Evolutionary conservation across 1,284 basidiomycete genomes (phyloP), one percentile per base, ranked within the genome.

Genomic region (Vanrija humicola): DNA sequence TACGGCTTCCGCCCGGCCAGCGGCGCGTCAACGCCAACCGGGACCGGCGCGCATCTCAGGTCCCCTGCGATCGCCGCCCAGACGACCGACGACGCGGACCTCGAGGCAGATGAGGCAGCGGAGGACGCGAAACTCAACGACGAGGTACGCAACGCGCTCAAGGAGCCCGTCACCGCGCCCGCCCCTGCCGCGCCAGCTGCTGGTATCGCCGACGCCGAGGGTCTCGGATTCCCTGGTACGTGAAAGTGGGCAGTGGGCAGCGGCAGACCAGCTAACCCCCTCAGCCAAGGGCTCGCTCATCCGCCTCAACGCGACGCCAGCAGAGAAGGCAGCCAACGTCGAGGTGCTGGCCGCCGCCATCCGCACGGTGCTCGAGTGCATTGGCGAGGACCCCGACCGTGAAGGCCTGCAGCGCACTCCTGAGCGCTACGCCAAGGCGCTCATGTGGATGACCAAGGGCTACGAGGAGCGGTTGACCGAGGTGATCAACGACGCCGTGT

Each of bases 381-480:
- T 99, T 57, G 96, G 96, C 48, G 96, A 99, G 78, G 96, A 98
- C 79, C 96, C 96, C 2, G 85, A 93, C 70, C 83, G 96, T 43
- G 91, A 95, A 69, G 96, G 96, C 9, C 81, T 99, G 28, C 79
- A 86, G 47, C 84, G 87, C 63, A 99, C 96, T 1, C 96, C 96
- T 15, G 90, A 95, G 67, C 83, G 96, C 43, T 99, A 98, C 77
- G 95, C 94, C 28, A 90, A 98, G 76, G 94, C 96, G 26, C 80
- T 99, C 52, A 85, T 99, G 80, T 98, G 93, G 93, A 97, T 98
- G 94, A 98, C 96, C 38, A 87, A 89, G 69, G 96, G 96, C 3
- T 99, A 99, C 78, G 96, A 98, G 73, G 94, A 98, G 75, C 84
- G 90, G 62, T 78, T 99, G 61, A 55, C 77, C 89, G 95, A 98